Evolutionary conservation across 169 alveolate species (phyloP).

Genomic region (Plasmodium malariae): DNA sequence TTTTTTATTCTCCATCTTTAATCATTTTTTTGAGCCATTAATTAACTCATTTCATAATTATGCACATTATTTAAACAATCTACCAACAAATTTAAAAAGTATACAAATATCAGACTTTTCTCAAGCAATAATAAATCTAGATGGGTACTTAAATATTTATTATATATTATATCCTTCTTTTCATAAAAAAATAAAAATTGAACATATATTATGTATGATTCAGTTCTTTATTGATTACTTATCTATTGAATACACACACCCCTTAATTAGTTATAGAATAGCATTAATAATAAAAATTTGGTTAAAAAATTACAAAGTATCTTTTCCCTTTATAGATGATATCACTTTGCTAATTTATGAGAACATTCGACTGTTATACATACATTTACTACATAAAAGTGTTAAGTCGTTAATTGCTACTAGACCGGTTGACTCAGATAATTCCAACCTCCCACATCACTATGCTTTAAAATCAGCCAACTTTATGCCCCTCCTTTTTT

Average conservation of each 20-base stretch:
- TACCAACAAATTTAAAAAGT: slow-evolving; percentile 28
- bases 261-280: slow-evolving; percentile 62
- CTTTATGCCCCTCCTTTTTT: slow-evolving; percentile 58
- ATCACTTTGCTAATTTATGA: slow-evolving; percentile 42
- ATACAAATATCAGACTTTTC: slow-evolving; percentile 40
- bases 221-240: slow-evolving; percentile 40
- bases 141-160: slow-evolving; percentile 65
- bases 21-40: slow-evolving; percentile 65
- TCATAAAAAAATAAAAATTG: slow-evolving; percentile 57
- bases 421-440: neutral
- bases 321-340: slow-evolving; percentile 67
- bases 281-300: slow-evolving; percentile 44
- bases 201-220: slow-evolving; percentile 64
- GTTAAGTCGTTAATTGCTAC: neutral
- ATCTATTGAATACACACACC: slow-evolving; percentile 30
- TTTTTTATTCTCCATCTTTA: slow-evolving; percentile 39
- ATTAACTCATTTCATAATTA: slow-evolving; percentile 67
- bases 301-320: slow-evolving; percentile 34
- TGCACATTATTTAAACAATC: slow-evolving; percentile 25
- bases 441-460: neutral
- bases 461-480: slow-evolving; percentile 47
- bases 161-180: slow-evolving; percentile 58
- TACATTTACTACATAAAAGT: slow-evolving; percentile 24
- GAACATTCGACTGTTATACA: slow-evolving; percentile 21
- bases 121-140: slow-evolving; percentile 32